A percentile compares a stretch with the other conserved stretches of the same genome.
Evolutionary conservation across 306 rosid genomes (phyloP).

Genomic region (Mimosa bimucronata): DNA sequence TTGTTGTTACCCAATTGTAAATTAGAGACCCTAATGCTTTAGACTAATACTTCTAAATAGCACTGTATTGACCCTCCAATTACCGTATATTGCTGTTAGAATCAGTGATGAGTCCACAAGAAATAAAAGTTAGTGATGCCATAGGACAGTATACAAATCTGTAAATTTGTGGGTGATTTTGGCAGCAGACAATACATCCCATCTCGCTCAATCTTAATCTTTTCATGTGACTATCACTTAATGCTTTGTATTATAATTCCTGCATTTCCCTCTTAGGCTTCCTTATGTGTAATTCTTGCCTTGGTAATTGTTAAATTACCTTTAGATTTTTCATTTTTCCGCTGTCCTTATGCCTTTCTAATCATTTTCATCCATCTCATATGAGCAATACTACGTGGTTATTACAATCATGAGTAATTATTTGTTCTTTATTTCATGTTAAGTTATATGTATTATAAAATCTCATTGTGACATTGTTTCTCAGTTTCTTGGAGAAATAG

Average conservation of each 20-base stretch:
- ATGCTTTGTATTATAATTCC: constrained; percentile 14
- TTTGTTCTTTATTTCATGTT: background rate
- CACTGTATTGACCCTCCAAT: constrained; percentile 20
- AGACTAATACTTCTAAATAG: constrained; percentile 1
- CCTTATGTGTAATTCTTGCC: constrained; percentile 6
- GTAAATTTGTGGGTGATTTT: background rate
- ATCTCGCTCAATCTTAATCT: background rate
- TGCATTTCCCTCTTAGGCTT: background rate
- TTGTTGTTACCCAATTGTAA: background rate
- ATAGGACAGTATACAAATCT: background rate
- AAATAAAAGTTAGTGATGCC: constrained; percentile 12
- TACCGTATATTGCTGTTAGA: background rate
- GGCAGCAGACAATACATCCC: background rate
- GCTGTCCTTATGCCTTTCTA: background rate
- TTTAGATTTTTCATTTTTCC: background rate
- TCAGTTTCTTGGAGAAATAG: constrained; percentile 87
- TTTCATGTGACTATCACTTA: background rate
- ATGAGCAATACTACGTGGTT: constrained; percentile 18
- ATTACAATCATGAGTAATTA: constrained; percentile 9
- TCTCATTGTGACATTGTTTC: constrained; percentile 31
- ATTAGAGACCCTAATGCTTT: constrained; percentile 18
- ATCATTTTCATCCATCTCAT: constrained; percentile 5
- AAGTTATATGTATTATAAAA: constrained; percentile 19
- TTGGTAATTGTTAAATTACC: too few relatives aligned
- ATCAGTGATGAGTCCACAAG: background rate